These are phyloP conservation scores for Ophiostoma piceae DNA, from an alignment of 2,329 filamentous ascomycete species.

Conservation along the genomic window DNA sequence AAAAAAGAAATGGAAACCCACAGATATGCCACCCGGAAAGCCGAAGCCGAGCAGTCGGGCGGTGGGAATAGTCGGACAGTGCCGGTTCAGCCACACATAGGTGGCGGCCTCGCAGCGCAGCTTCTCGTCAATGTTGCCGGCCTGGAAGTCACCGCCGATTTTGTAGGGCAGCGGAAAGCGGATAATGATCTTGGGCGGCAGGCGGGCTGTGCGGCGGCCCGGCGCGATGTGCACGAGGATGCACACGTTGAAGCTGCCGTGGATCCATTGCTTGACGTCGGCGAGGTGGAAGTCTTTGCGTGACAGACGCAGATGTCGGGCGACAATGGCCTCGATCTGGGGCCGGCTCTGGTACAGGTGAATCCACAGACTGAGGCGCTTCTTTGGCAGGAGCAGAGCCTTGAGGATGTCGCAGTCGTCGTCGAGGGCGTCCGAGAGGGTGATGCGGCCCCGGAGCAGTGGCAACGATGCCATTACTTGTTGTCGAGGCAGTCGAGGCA, in stretches of 20 bases:
- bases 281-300: neutral
- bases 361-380: neutral
- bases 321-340: neutral
- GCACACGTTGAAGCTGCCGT: slow-evolving; percentile 7
- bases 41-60: slow-evolving; percentile 30
- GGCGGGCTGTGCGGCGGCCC: neutral
- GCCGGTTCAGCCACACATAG: slow-evolving; percentile 37
- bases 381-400: neutral
- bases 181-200: neutral
- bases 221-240: neutral
- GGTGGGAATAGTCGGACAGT: slow-evolving; percentile 37
- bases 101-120: slow-evolving; percentile 37
- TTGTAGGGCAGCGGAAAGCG: slow-evolving; percentile 10
- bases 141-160: neutral
- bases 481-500: neutral
- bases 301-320: neutral
- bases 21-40: neutral
- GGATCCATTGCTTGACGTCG: neutral
- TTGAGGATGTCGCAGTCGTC: neutral
- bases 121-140: slow-evolving; percentile 31
- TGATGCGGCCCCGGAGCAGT: neutral
- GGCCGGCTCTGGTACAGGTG: neutral
- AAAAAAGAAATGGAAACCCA: neutral
- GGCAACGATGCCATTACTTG: neutral
- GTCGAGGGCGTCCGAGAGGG: neutral